Base-by-base conservation (phyloP, 2,329 filamentous ascomycete genomes). In the Plenodomus tracheiphilus region DNA sequence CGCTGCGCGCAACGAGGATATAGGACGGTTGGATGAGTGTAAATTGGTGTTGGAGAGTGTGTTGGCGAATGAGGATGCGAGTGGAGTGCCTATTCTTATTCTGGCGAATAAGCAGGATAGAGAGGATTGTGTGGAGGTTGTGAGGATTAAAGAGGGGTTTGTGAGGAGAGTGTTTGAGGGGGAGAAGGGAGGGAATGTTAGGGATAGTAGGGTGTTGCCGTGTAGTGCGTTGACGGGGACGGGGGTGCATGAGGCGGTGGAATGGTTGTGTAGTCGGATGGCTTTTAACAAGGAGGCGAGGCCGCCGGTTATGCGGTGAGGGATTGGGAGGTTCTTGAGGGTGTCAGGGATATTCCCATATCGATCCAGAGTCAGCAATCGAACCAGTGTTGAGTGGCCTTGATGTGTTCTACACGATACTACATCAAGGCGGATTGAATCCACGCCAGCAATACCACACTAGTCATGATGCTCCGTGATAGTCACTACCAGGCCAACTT, bases 41-140 rank as follows among this genome's bases (percentile, higher is more conserved):
- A 83, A 89, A 22, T 78, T 91, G 37, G 92, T 97, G 39, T 81
- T 99, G 18, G 93, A 97, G 74, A 88, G 90, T 59, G 92, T 97
- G 41, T 77, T 99, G 64, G 87, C 91, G 69, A 86, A 93, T 72
- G 84, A 88, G 36, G 91, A 96, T 67, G 89, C 93, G 2, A 89
- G 91, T 62, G 93, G 94, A 11, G 91, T 99, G 53, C 94, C 94
- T 18, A 80, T 99, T 46, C 76, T 99, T 47, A 89, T 99, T 41
- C 77, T 99, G 58, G 94, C 94, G 53, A 99, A 99, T 72, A 99
- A 99, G 76, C 94, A 99, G 76, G 94, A 99, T 72, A 79, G 93
- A 2, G 94, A 99, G 74, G 94, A 97, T 74, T 97, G 93, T 62
- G 89, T 97, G 43, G 94, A 99, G 79, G 94, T 97, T 2, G 93